Evolutionary conservation across 2,329 filamentous ascomycete genomes (phyloP), one percentile per base, ranked within the genome.

Genomic region (Cercospora sojina): DNA sequence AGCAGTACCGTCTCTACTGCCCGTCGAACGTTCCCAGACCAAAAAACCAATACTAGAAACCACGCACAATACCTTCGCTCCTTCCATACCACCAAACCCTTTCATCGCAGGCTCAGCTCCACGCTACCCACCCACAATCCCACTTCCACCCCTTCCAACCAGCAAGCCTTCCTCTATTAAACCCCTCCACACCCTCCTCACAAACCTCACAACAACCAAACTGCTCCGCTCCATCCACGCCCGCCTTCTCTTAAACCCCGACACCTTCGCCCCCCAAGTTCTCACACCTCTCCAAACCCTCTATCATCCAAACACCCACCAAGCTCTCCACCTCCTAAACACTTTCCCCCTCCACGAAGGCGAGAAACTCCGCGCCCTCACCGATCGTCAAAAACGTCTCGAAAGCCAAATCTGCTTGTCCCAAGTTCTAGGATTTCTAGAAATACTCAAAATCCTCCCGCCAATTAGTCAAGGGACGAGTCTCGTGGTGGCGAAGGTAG

Each of bases 201-300:
- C 35, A 27, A 29, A 20, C 16, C 35, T 60, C 18, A 41, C 13
- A 10, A 43, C 35, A 29, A 27, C 13, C 12, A 29, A 25, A 18
- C 35, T 60, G 23, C 7, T 43, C 58, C 35, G 41, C 58, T 20
- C 58, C 7, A 60, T 49, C 23, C 35, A 60, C 38, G 58, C 58
- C 18, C 58, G 58, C 38, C 58, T 60, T 23, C 41, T 60, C 3
- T 13, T 60, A 7, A 31, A 18, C 13, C 20, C 32, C 27, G 58
- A 60, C 38, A 60, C 58, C 3, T 60, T 60, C 58, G 58, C 25
- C 8, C 25, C 58, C 16, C 32, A 60, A 20, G 25, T 60, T 13
- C 13, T 60, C 20, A 9, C 35, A 1, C 35, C 27, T 6, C 23
- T 60, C 13, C n/a, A 41, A 60, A 25, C 23, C 8, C 13, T 59